phyloP scores from a whole-genome alignment of 345 rosid species.

The Gossypium turneri region DNA sequence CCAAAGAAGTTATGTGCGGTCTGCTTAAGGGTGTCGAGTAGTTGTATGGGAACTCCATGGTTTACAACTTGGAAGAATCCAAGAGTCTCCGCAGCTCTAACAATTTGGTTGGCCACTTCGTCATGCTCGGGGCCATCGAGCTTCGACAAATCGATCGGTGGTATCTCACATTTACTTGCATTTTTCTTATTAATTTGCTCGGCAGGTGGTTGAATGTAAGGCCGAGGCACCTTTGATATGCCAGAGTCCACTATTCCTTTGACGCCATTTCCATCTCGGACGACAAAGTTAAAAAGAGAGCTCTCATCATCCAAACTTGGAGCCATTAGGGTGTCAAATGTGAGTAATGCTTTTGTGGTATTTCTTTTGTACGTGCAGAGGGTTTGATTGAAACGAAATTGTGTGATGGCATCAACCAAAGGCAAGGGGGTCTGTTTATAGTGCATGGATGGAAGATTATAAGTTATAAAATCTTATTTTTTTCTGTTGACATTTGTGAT shows the following conservation, averaged over 20 bases:
- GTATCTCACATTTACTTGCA: background rate
- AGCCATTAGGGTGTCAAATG: background rate
- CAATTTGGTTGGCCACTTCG: background rate
- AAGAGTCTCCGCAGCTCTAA: background rate
- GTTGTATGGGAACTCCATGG: constrained; percentile 39
- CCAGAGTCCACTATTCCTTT: constrained; percentile 10
- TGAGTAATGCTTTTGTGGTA: background rate
- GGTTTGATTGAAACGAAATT: background rate
- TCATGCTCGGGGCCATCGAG: background rate
- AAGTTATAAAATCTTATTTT: background rate
- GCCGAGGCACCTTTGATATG: background rate
- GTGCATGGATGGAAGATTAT: background rate
- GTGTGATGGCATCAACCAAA: background rate
- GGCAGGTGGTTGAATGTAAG: background rate
- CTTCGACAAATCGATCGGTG: background rate
- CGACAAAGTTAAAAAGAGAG: background rate
- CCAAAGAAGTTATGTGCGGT: constrained; percentile 46
- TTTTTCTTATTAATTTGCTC: background rate
- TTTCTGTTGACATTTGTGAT: background rate
- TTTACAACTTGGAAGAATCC: constrained; percentile 5
- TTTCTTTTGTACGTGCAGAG: background rate
- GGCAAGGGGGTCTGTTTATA: background rate
- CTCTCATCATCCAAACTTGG: constrained; percentile 4
- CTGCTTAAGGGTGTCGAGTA: constrained; percentile 39
- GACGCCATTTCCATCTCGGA: constrained; percentile 8